phyloP scores from a whole-genome alignment of 2,329 filamentous ascomycete species.

The Xylariaceae sp. region DNA sequence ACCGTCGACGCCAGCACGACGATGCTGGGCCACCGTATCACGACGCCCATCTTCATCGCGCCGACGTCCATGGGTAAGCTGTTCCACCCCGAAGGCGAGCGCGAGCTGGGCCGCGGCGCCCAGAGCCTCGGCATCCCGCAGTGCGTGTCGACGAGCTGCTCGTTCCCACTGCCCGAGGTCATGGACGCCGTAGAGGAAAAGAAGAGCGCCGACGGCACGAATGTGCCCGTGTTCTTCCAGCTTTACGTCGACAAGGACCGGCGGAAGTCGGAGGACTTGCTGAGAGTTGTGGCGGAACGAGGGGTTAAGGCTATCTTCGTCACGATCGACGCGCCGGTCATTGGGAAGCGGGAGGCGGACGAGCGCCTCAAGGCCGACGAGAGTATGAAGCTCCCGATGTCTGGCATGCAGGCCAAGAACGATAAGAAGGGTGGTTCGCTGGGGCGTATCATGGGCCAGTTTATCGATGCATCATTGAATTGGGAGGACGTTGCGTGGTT shows the following conservation, averaged over 20 bases:
- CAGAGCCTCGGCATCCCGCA: conserved; percentile 59
- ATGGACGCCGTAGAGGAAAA: conserved; percentile 44
- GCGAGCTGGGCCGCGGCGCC: conserved; percentile 60
- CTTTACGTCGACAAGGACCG: conserved; percentile 66
- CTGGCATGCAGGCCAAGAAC: conserved; percentile 54
- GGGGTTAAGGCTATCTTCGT: conserved; percentile 61
- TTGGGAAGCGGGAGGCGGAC: conserved; percentile 59
- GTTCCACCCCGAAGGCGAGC: conserved; percentile 69
- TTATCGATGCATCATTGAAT: conserved; percentile 61
- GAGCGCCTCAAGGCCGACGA: conserved; percentile 55
- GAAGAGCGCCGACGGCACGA: conserved; percentile 10
- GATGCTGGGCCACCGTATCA: conserved; percentile 59
- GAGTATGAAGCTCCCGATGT: conserved; percentile 55
- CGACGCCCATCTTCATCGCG: conserved; percentile 66
- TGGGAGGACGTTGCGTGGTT: conserved; percentile 73
- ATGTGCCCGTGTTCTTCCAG: conserved; percentile 55
- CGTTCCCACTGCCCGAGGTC: conserved; percentile 62
- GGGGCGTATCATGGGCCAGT: conserved; percentile 60
- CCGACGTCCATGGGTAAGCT: conserved; percentile 69
- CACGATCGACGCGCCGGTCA: conserved; percentile 63
- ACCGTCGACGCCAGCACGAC: conserved; percentile 54
- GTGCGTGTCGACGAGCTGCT: conserved; percentile 66
- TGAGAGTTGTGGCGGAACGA: conserved; percentile 51
- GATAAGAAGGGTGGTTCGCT: conserved; percentile 61
- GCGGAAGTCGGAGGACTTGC: conserved; percentile 54